Base-by-base conservation (phyloP, 371 early-diverging fungal genomes). In the Chytridium lagenaria region DNA sequence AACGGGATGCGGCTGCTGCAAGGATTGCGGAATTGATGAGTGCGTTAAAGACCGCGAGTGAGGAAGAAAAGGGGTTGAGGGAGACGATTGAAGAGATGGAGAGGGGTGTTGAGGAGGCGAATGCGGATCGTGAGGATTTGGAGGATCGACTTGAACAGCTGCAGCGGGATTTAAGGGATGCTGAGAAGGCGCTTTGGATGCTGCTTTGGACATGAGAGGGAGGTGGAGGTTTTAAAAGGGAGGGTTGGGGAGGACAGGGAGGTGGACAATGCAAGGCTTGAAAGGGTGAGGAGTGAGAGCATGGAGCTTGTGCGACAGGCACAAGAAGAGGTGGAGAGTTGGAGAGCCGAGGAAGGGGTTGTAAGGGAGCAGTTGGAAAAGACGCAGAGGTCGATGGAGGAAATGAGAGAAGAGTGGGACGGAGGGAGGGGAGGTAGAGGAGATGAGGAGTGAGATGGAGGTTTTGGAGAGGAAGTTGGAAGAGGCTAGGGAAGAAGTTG, bases 81-180 rank as follows among this genome's bases (percentile, higher is more conserved):
- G 50, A 59, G 1, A 39, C 22, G 30, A 28, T 73, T 36, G 33
- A 28, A 7, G 40, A 68, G 19, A 44, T 73, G 5, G 74, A 73
- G 34, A 68, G 68, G 22, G 63, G 40, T 5, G 31, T 73, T 1
- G 68, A 73, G 28, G 63, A 66, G n/a, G 50, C 64, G 15, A 50
- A 68, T 30, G 49, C 37, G 40, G 74, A 73, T 23, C 55, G 52
- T 26, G 75, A 71, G 26, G 74, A 68, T 22, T 38, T 70, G 5
- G 63, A 63, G 23, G 63, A 63, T 34, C 26, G 23, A 33, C 10
- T 63, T 23, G 63, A 30, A 15, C 30, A 33, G 16, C 63, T 63
- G 10, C 3, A 7, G 33, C 5, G 33, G 7, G 30, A 30, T 19
- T 34, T 63, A 12, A 2, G 33, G 3, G 37, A 3, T 10, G 63